These are phyloP conservation scores for Xerocomellus amylosporus DNA, from an alignment of 768 basidiomycete species.

Conservation along the genomic window DNA sequence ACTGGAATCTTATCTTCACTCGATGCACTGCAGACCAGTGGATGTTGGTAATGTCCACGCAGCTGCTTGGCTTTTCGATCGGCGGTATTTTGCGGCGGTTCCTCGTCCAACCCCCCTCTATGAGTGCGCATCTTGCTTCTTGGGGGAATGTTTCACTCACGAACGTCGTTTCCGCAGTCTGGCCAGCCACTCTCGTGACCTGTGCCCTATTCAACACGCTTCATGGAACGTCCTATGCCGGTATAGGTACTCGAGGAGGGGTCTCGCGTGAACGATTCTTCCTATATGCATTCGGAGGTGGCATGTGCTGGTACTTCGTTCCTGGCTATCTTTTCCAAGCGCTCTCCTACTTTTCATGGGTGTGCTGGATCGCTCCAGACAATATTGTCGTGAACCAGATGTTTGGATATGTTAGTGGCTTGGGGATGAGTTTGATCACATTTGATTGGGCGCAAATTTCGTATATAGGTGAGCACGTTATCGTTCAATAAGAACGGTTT, in stretches of 20 bases:
- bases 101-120: slow-evolving; percentile 61
- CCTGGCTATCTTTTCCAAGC: slow-evolving; percentile 74
- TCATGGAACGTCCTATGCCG: slow-evolving; percentile 51
- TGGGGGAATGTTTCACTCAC: background rate
- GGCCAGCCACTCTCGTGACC: slow-evolving; percentile 68
- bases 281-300: slow-evolving; percentile 37
- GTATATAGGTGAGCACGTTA: slow-evolving; percentile 23
- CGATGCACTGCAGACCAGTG: slow-evolving; percentile 42
- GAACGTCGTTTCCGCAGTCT: slow-evolving; percentile 49
- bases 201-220: slow-evolving; percentile 75
- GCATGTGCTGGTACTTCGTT: slow-evolving; percentile 50
- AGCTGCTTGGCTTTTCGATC: slow-evolving; percentile 62
- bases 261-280: slow-evolving; percentile 56
- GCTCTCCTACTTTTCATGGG: slow-evolving; percentile 58
- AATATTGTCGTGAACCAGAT: slow-evolving; percentile 70
- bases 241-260: slow-evolving; percentile 43
- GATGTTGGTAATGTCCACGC: slow-evolving; percentile 69
- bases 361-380: slow-evolving; percentile 67
- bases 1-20: background rate
- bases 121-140: slow-evolving; percentile 42
- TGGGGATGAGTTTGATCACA: slow-evolving; percentile 73
- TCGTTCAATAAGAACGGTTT: background rate
- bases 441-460: slow-evolving; percentile 79
- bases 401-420: slow-evolving; percentile 55
- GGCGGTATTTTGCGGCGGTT: slow-evolving; percentile 61